Conservation (phyloP, 495 filamentous ascomycete genomes). For the Penicillium chermesinum region DNA sequence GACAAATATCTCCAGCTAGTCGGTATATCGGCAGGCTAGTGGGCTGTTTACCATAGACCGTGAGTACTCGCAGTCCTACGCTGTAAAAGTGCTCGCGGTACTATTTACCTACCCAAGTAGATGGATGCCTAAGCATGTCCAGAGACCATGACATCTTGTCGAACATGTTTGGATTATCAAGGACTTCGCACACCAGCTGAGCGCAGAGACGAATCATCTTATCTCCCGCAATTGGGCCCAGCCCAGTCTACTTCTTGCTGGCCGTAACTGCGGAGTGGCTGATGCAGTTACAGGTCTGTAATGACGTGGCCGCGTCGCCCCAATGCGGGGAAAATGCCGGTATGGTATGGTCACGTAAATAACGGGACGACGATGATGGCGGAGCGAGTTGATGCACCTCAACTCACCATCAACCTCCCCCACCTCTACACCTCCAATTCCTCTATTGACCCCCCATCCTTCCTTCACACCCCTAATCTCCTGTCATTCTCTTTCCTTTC, state of each 20-base stretch:
- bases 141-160: too few species aligned
- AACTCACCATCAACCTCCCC: constrained; percentile 20
- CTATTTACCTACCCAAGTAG: too few species aligned
- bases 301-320: constrained; percentile 5
- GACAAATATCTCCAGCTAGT: too few species aligned
- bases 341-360: constrained; percentile 32
- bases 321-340: constrained; percentile 18
- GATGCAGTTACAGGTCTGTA: constrained; percentile 8
- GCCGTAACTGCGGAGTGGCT: neutral
- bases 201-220: too few species aligned
- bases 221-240: neutral
- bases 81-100: too few species aligned
- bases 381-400: constrained; percentile 11
- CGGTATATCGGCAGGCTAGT: too few species aligned
- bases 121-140: too few species aligned
- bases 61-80: too few species aligned
- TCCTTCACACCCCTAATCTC: constrained; percentile 4
- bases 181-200: too few species aligned
- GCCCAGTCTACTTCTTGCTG: neutral
- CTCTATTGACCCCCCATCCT: constrained; percentile 17
- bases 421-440: constrained; percentile 21
- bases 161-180: too few species aligned
- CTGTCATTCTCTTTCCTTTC: constrained; percentile 6
- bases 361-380: constrained; percentile 23
- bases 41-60: too few species aligned